These are phyloP conservation scores for Neopestalotiopsis sp. DNA, from an alignment of 2,329 filamentous ascomycete genomes.

Conservation along the genomic window DNA sequence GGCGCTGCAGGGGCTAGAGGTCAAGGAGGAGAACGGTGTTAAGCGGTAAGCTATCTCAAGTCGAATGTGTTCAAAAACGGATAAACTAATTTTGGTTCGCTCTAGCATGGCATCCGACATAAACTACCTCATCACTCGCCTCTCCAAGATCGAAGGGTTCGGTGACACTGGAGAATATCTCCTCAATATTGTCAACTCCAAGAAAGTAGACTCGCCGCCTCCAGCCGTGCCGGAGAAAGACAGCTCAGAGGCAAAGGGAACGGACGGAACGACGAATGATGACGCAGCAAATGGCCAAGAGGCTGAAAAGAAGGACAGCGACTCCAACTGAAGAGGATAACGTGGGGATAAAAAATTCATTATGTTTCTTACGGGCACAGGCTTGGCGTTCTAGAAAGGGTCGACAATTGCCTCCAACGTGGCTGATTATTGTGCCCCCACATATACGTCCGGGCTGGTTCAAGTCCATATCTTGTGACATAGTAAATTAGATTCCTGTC, in stretches of 20 bases:
- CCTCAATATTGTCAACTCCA: constrained; percentile 66
- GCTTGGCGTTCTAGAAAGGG: neutral
- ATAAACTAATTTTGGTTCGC: constrained; percentile 16
- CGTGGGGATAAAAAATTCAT: neutral
- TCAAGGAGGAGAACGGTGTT: constrained; percentile 71
- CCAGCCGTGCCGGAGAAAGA: constrained; percentile 21
- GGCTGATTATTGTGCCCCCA: neutral
- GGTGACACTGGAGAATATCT: constrained; percentile 75
- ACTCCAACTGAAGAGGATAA: constrained; percentile 1
- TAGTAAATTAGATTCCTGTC: neutral
- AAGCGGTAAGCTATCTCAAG: constrained; percentile 62
- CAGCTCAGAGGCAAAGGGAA: constrained; percentile 17
- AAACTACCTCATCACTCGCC: constrained; percentile 71
- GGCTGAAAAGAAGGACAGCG: constrained; percentile 13
- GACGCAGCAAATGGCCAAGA: constrained; percentile 9
- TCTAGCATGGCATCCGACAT: constrained; percentile 77
- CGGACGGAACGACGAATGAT: constrained; percentile 2
- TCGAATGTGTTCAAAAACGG: neutral
- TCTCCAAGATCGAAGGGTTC: constrained; percentile 81
- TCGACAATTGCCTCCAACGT: neutral
- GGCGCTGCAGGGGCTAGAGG: constrained; percentile 68
- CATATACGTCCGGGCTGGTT: neutral
- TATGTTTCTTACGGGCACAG: neutral
- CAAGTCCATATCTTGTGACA: neutral
- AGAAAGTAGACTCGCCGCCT: constrained; percentile 41